Conservation (phyloP, 225 moss, liverwort and hornwort genomes). For the Pleurozium schreberi region DNA sequence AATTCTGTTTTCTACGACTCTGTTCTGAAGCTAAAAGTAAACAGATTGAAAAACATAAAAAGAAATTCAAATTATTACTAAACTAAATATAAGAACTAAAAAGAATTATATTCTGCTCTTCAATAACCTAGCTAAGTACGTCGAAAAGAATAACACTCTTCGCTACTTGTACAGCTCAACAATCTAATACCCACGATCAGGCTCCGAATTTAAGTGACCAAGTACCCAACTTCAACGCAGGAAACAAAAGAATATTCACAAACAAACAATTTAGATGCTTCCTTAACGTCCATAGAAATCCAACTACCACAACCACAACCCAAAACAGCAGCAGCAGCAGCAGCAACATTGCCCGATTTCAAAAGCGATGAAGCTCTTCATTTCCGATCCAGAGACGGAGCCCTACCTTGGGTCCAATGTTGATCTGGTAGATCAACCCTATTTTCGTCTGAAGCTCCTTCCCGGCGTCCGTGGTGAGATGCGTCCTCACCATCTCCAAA, state of each 20-base stretch:
- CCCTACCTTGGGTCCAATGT: slow-evolving; percentile 56
- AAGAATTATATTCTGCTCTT: not conserved
- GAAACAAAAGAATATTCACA: not conserved
- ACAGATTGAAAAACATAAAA: not conserved
- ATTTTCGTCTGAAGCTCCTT: slow-evolving; percentile 66
- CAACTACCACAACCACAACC: not conserved
- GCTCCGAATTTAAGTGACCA: not conserved
- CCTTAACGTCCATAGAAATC: not conserved
- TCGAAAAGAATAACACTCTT: not conserved
- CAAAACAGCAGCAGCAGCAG: not conserved
- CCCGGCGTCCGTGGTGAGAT: slow-evolving; percentile 68
- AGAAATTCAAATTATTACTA: not conserved
- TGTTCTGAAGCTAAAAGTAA: not conserved
- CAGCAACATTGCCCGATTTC: not conserved
- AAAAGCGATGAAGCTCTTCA: not conserved
- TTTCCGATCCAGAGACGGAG: not conserved
- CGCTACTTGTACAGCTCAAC: not conserved
- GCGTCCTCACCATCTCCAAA: slow-evolving; percentile 57
- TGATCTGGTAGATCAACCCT: slow-evolving; percentile 79
- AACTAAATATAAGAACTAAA: not conserved
- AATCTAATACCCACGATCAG: not conserved
- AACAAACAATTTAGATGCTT: not conserved
- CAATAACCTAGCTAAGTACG: not conserved
- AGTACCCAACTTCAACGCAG: not conserved
- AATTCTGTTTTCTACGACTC: not conserved